These are phyloP conservation scores for Anthracocystis setariae DNA, from an alignment of 1,284 basidiomycete species.

Conservation along the genomic window DNA sequence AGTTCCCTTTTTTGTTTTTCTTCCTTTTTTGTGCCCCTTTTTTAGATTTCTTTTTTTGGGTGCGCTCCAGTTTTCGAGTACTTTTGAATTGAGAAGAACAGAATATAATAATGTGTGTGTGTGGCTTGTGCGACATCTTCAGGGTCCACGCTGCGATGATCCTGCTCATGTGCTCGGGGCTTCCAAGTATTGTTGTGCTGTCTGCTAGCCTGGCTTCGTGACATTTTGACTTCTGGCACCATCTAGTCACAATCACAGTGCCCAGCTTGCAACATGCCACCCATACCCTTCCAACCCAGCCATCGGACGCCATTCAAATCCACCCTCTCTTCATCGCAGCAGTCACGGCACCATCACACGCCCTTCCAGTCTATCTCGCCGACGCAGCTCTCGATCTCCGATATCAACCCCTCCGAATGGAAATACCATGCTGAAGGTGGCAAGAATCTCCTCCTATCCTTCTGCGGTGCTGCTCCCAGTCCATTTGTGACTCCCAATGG, in stretches of 20 bases:
- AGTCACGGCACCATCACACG: constrained; percentile 23
- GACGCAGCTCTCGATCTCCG: constrained; percentile 13
- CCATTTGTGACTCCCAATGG: constrained; percentile 17
- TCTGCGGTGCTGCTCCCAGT: constrained; percentile 6
- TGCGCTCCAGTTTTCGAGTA: neutral
- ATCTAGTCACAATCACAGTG: neutral
- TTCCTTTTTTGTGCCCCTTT: constrained; percentile 3
- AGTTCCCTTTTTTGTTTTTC: constrained; percentile 68
- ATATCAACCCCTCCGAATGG: constrained; percentile 41
- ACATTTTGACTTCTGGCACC: too few relatives aligned
- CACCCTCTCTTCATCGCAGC: constrained; percentile 40
- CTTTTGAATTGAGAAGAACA: too few relatives aligned
- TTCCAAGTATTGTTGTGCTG: too few relatives aligned
- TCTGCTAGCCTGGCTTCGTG: too few relatives aligned
- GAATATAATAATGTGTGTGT: too few relatives aligned
- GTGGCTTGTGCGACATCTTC: too few relatives aligned
- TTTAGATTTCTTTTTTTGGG: neutral
- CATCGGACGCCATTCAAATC: constrained; percentile 52
- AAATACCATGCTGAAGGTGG: constrained; percentile 50
- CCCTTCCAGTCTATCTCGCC: constrained; percentile 1
- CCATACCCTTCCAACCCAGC: constrained; percentile 37
- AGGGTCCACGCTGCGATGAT: too few relatives aligned
- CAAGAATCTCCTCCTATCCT: constrained; percentile 48
- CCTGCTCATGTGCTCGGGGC: too few relatives aligned
- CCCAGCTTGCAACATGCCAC: constrained; percentile 32